A percentile compares a stretch with the other conserved stretches of the same genome.
Evolutionary conservation across 768 basidiomycete genomes (phyloP).

Genomic region (Steccherinum ochraceum): DNA sequence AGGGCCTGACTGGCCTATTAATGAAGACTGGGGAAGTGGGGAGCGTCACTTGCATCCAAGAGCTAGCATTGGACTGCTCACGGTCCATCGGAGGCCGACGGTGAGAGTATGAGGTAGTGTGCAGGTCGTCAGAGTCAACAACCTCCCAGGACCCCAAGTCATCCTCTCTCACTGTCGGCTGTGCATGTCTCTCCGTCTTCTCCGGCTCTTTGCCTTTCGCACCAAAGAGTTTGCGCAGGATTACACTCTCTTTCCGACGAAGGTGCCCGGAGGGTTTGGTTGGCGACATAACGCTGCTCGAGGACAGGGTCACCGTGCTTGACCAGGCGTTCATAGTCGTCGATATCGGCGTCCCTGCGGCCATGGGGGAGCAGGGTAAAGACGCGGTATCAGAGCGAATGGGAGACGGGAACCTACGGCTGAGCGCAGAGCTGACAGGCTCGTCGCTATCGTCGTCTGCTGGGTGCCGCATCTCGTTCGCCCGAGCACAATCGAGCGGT

Average conservation of each 20-base stretch:
- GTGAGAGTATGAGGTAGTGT: not conserved
- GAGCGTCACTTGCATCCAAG: not conserved
- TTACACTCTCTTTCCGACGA: slow-evolving; percentile 32
- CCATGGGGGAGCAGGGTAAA: not conserved
- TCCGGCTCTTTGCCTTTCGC: slow-evolving; percentile 19
- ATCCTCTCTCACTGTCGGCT: not conserved
- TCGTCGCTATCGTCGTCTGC: not conserved
- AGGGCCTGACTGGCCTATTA: not conserved
- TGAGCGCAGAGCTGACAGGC: not conserved
- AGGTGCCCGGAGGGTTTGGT: slow-evolving; percentile 16
- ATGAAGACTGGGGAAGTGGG: not conserved
- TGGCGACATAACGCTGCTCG: not conserved
- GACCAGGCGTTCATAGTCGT: slow-evolving; percentile 1
- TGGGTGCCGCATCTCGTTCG: not conserved
- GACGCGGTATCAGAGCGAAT: slow-evolving; percentile 6
- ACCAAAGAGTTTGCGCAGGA: slow-evolving; percentile 17
- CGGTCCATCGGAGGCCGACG: not conserved
- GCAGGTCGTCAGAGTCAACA: not conserved
- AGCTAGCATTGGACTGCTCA: not conserved
- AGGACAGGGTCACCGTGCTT: slow-evolving; percentile 7
- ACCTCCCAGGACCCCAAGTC: slow-evolving; percentile 11
- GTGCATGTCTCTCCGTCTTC: slow-evolving; percentile 1
- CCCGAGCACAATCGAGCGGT: not conserved
- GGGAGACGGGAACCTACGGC: slow-evolving; percentile 5
- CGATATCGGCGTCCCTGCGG: not conserved